These are phyloP conservation scores for Dactylella cylindrospora DNA, from an alignment of 2,329 filamentous ascomycete genomes.

Conservation along the genomic window DNA sequence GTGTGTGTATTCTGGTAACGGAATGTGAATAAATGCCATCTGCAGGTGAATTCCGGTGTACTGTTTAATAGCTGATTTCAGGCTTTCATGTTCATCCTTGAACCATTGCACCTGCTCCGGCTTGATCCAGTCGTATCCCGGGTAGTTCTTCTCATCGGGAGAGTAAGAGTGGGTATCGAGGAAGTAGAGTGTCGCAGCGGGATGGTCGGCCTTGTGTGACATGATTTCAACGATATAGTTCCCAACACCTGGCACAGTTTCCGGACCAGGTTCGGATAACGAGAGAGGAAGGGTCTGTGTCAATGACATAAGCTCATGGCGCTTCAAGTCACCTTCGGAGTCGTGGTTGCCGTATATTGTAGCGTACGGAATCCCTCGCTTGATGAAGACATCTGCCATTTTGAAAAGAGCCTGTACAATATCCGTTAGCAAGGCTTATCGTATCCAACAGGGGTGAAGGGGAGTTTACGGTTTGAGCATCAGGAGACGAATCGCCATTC, in stretches of 20 bases:
- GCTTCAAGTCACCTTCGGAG: constrained; percentile 79
- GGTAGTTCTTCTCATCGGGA: constrained; percentile 80
- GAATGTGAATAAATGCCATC: constrained; percentile 96
- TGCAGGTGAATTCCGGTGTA: constrained; percentile 94
- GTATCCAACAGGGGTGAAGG: neutral
- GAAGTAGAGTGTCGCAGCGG: constrained; percentile 89
- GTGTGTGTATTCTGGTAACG: constrained; percentile 78
- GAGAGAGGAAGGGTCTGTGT: constrained; percentile 87
- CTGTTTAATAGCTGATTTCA: constrained; percentile 75
- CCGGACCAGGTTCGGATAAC: constrained; percentile 78
- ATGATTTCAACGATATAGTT: constrained; percentile 94
- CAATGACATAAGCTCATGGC: constrained; percentile 77
- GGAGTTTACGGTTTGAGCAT: constrained; percentile 79
- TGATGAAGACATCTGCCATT: constrained; percentile 77
- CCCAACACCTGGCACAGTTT: constrained; percentile 75
- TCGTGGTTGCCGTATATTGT: constrained; percentile 98
- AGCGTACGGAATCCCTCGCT: constrained; percentile 86
- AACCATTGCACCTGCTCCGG: constrained; percentile 95
- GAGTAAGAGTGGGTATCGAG: constrained; percentile 91
- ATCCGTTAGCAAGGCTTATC: neutral
- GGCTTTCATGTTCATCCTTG: constrained; percentile 68
- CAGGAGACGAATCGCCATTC: constrained; percentile 87
- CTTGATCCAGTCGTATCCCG: constrained; percentile 98
- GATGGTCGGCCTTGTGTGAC: constrained; percentile 76
- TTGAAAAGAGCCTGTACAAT: constrained; percentile 84